Base-by-base conservation (phyloP, 768 basidiomycete species). In the Termitomyces sp. region DNA sequence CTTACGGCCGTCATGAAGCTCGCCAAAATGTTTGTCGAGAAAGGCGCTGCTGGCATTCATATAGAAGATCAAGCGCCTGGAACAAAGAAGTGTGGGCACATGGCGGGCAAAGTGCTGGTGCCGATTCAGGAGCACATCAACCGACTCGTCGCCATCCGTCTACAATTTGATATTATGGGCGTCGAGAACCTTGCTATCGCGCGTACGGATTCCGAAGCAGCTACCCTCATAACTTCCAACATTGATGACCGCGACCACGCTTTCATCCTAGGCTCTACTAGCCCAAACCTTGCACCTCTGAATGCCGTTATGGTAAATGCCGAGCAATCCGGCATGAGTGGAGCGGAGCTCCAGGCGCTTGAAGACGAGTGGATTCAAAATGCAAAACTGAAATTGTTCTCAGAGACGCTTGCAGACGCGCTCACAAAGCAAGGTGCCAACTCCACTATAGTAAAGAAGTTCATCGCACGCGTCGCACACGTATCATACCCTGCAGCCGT, bases 1-100 rank as follows among this genome's bases (percentile, higher is more conserved):
- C 76, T 98, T 63, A 98, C 95, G n/a, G 94, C 97, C 17, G 86
- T 93, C 59, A 96, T 98, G 93, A 98, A 98, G 76, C 85, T 99
- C 59, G 85, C 97, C 57, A 99, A 99, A 75, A 86, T 99, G 83
- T 98, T 99, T 68, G 94, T 98, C 61, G 97, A 99, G 75, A 91
- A 94, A 65, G 96, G 97, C 60, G 97, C 97, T 0, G 95, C 97
- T 16, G 97, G 96, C 21, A 93, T 99, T 52, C 97, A 99, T 70
- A 80, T 99, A 67, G 97, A 99, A 67, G 97, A 99, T 67, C 97
- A 99, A 71, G 95, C 94, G 12, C 88, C 95, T 0, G 94, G 95
- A 21, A 97, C 96, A 19, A 98, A 99, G 77, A 99, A 99, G 68
- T 91, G 89, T 60, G 89, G 90, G 25, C 91, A 94, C 70, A 94